Percentiles rank a stretch among this genome's conserved stretches.
Evolutionary conservation across 2,329 filamentous ascomycete genomes (phyloP).

Genomic region (Neophaeococcomyces aloes): DNA sequence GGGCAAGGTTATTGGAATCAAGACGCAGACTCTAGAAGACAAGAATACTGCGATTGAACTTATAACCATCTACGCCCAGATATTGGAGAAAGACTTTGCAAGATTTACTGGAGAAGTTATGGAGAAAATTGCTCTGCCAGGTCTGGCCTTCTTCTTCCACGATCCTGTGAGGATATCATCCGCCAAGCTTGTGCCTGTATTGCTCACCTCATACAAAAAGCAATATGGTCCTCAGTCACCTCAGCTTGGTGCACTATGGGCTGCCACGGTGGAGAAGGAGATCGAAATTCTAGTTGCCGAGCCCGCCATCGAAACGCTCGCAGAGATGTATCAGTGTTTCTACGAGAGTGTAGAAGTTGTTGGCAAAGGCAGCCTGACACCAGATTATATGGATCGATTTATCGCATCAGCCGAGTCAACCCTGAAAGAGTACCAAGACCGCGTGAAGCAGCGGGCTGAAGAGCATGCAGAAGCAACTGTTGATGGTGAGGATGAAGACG

Average conservation of each 20-base stretch:
- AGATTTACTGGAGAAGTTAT: constrained; percentile 87
- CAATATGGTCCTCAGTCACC: constrained; percentile 71
- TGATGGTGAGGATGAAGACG: constrained; percentile 80
- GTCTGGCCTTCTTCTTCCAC: constrained; percentile 97
- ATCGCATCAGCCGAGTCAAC: constrained; percentile 77
- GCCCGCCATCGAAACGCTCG: constrained; percentile 88
- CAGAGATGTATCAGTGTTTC: constrained; percentile 99
- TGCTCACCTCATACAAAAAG: constrained; percentile 89
- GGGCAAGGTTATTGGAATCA: constrained; percentile 96
- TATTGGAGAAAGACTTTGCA: constrained; percentile 84
- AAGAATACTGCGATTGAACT: constrained; percentile 99
- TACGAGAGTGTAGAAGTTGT: constrained; percentile 95
- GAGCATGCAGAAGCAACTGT: constrained; percentile 77
- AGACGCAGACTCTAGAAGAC: constrained; percentile 91
- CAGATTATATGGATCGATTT: constrained; percentile 72
- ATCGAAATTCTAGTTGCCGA: constrained; percentile 89
- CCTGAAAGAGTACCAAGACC: constrained; percentile 83
- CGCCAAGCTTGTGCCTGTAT: constrained; percentile 84
- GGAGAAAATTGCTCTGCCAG: constrained; percentile 90
- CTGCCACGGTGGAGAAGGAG: constrained; percentile 73
- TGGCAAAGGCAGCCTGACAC: constrained; percentile 69
- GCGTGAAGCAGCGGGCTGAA: constrained; percentile 72
- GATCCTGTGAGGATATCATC: constrained; percentile 92
- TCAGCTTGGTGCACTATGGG: constrained; percentile 75
- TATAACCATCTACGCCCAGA: constrained; percentile 91